A percentile compares a stretch with the other conserved stretches of the same genome.
Evolutionary conservation across 805 yeast genomes (phyloP).

Genomic region (Yarrowia sp.): DNA sequence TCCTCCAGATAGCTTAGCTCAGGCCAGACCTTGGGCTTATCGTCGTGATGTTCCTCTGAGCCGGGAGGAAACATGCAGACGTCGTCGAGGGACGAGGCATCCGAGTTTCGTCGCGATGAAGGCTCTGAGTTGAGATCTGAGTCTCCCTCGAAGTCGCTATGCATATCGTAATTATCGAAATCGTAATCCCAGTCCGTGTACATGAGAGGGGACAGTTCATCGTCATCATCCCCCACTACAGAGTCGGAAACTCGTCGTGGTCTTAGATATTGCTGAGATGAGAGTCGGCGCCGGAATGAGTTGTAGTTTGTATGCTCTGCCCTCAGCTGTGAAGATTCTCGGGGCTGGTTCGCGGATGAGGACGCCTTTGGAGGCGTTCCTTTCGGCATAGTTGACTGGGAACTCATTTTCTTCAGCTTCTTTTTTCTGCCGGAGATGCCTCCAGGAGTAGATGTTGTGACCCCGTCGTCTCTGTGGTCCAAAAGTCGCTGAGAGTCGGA

Average conservation of each 20-base stretch:
- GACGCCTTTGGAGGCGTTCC: conserved; percentile 18
- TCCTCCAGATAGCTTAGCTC: conserved; percentile 78
- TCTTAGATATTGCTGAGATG: conserved; percentile 18
- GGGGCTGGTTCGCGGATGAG: conserved; percentile 11
- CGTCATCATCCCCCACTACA: conserved; percentile 17
- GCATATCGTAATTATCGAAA: conserved; percentile 13
- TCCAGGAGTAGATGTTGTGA: conserved; percentile 12
- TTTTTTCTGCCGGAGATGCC: conserved; percentile 15
- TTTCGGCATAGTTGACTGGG: conserved; percentile 5
- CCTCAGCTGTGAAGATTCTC: conserved; percentile 16
- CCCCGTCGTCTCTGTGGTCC: conserved; percentile 30
- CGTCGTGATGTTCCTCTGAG: conserved; percentile 44
- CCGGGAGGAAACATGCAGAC: conserved; percentile 60
- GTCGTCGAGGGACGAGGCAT: conserved; percentile 80
- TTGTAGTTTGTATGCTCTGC: conserved; percentile 36
- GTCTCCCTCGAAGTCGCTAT: conserved; percentile 32
- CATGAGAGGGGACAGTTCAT: conserved; percentile 27
- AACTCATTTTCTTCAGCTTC: conserved; percentile 18
- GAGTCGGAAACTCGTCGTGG: conserved; percentile 27
- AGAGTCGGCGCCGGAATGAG: conserved; percentile 32
- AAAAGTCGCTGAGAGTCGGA: conserved; percentile 33
- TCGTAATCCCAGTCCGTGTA: conserved; percentile 30
- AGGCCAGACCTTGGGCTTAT: conserved; percentile 70
- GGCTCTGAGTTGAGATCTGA: conserved; percentile 59
- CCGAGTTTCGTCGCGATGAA: conserved; percentile 62